Percentiles rank a stretch among this genome's conserved stretches.
Conservation (phyloP, 495 filamentous ascomycete species). For the Lineolata rhizophorae region DNA sequence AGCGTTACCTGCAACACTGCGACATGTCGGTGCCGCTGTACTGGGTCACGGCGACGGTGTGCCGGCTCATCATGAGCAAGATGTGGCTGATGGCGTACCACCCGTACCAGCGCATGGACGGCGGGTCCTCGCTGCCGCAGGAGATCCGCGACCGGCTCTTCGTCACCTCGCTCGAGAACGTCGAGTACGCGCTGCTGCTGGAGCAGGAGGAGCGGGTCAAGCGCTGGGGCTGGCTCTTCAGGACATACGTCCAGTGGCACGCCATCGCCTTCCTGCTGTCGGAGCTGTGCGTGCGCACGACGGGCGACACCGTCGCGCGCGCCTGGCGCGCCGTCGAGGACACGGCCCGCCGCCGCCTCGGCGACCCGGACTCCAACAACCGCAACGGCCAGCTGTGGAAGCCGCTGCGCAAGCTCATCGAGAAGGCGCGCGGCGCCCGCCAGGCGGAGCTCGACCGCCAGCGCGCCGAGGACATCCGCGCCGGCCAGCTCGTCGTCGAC, state of each 20-base stretch:
- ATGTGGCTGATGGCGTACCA: constrained; percentile 43
- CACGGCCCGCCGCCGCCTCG: constrained; percentile 7
- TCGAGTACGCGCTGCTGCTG: constrained; percentile 48
- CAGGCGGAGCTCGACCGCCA: too few relatives aligned
- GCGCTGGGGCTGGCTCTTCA: constrained; percentile 64
- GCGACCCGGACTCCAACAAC: neutral
- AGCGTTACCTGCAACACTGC: constrained; percentile 39
- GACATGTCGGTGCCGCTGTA: constrained; percentile 37
- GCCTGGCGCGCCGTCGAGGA: constrained; percentile 56
- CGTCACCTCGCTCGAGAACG: constrained; percentile 47
- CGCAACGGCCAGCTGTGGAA: constrained; percentile 4
- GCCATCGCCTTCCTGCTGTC: constrained; percentile 55
- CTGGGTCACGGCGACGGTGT: constrained; percentile 50
- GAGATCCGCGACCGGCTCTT: constrained; percentile 54
- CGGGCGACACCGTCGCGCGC: constrained; percentile 47
- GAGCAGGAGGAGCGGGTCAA: constrained; percentile 35
- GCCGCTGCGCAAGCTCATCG: constrained; percentile 11
- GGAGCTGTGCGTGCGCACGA: constrained; percentile 54
- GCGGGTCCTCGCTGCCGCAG: constrained; percentile 21
- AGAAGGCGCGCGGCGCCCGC: constrained; percentile 8
- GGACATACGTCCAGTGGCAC: constrained; percentile 65
- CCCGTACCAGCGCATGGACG: constrained; percentile 25
- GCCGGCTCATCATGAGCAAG: constrained; percentile 44
- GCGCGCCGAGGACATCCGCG: too few relatives aligned
- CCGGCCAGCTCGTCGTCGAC: too few relatives aligned